Conservation (phyloP, 2,329 filamentous ascomycete species). For the Fusarium floridanum region DNA sequence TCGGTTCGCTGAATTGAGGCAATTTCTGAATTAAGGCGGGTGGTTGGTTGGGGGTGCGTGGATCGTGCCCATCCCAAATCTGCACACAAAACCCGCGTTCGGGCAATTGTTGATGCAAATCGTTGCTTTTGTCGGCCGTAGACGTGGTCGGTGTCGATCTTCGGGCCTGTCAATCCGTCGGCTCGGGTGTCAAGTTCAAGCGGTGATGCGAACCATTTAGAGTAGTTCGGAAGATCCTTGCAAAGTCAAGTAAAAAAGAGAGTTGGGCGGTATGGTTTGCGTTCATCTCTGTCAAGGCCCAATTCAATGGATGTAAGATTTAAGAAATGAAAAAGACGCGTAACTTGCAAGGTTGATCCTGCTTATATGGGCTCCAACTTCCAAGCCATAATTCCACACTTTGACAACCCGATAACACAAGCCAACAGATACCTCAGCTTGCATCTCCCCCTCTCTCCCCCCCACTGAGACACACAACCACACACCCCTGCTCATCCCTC, state of each 20-base stretch:
- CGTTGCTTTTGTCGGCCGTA: neutral
- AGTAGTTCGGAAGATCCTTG: slow-evolving; percentile 15
- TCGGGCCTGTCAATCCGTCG: slow-evolving; percentile 30
- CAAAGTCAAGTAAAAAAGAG: neutral
- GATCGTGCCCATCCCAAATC: neutral
- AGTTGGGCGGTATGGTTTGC: neutral
- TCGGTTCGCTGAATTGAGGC: slow-evolving; percentile 20
- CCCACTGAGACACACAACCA: slow-evolving; percentile 4
- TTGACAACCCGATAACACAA: neutral
- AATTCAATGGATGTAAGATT: neutral
- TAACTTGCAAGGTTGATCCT: neutral
- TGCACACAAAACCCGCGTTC: slow-evolving; percentile 2
- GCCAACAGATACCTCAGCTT: neutral
- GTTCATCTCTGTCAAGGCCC: too few species aligned
- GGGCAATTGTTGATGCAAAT: slow-evolving; percentile 24
- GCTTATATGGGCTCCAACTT: neutral
- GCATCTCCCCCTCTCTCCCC: neutral
- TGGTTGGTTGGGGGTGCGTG: slow-evolving; percentile 25
- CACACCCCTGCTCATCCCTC: neutral
- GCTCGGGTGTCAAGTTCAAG: slow-evolving; percentile 27
- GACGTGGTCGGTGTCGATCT: slow-evolving; percentile 24
- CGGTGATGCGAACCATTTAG: slow-evolving; percentile 8
- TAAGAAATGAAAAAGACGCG: neutral
- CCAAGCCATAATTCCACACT: neutral
- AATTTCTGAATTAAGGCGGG: slow-evolving; percentile 34